Evolutionary conservation across 192 early-diverging fungal species (phyloP).

Genomic region (Coemansia sp.): DNA sequence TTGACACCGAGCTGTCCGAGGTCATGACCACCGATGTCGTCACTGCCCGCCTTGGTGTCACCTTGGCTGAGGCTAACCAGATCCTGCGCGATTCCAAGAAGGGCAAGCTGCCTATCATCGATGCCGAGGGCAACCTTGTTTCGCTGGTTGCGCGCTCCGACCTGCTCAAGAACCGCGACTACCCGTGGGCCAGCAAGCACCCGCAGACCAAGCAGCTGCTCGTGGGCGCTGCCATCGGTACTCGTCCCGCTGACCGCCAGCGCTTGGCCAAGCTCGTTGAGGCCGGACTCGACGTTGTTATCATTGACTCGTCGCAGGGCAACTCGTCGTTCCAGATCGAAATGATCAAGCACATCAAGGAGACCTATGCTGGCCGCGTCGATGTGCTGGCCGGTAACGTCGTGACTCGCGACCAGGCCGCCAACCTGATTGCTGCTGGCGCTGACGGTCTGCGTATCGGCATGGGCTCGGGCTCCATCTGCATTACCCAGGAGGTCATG

Average conservation of each 20-base stretch:
- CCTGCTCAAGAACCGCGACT: constrained; percentile 95
- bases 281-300: constrained; percentile 94
- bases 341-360: constrained; percentile 93
- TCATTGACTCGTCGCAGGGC: constrained; percentile 96
- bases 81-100: constrained; percentile 88
- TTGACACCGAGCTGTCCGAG: constrained; percentile 59
- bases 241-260: constrained; percentile 83
- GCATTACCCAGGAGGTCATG: constrained; percentile 99
- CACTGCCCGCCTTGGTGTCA: constrained; percentile 82
- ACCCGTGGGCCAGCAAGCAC: constrained; percentile 86
- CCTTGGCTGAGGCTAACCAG: constrained; percentile 83
- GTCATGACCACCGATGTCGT: constrained; percentile 93
- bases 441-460: constrained; percentile 94
- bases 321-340: constrained; percentile 93
- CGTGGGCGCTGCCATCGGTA: constrained; percentile 89
- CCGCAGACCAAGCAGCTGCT: constrained; percentile 85
- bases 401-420: constrained; percentile 93
- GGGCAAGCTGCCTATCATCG: constrained; percentile 96
- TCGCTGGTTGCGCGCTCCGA: constrained; percentile 92
- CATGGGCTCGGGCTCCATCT: constrained; percentile 97
- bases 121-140: constrained; percentile 75
- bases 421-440: constrained; percentile 85
- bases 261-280: constrained; percentile 83
- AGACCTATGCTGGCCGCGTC: constrained; percentile 66
- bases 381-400: constrained; percentile 98